These are phyloP conservation scores for Mortierella sp. DNA, from an alignment of 371 early-diverging fungal species.

Conservation along the genomic window DNA sequence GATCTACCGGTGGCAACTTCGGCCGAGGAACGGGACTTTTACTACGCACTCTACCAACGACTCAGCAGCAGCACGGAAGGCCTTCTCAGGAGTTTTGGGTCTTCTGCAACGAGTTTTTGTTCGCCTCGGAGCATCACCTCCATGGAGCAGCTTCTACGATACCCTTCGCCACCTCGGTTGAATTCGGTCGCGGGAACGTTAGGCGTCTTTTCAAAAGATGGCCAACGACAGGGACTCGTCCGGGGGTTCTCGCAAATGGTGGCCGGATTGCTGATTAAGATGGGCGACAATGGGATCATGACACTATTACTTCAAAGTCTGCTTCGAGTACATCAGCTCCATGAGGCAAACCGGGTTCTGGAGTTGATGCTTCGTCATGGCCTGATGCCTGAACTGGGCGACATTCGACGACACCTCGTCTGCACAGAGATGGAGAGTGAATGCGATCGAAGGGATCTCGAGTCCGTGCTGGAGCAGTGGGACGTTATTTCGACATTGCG, in stretches of 20 bases:
- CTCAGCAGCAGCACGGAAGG: conserved; percentile 3
- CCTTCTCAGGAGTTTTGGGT: not conserved
- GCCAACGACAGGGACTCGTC: not conserved
- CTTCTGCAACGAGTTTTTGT: not conserved
- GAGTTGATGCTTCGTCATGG: conserved; percentile 23
- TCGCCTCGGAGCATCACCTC: not conserved
- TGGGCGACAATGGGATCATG: not conserved
- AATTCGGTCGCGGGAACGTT: not conserved
- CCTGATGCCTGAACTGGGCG: conserved; percentile 14
- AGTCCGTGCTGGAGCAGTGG: conserved; percentile 22
- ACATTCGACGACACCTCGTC: conserved; percentile 24
- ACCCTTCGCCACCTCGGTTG: not conserved
- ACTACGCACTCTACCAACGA: conserved; percentile 20
- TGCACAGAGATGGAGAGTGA: not conserved
- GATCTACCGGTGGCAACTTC: not conserved
- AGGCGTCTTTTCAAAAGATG: not conserved
- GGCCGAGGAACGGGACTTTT: not conserved
- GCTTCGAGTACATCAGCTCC: conserved; percentile 7
- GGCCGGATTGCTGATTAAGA: conserved; percentile 28
- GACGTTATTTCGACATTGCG: not conserved
- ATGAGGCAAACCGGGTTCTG: conserved; percentile 34
- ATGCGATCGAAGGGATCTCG: not conserved
- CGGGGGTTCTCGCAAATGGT: conserved; percentile 25
- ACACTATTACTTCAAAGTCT: conserved; percentile 26
- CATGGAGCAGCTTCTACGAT: not conserved